Evolutionary conservation across 1,284 basidiomycete genomes (phyloP).

Genomic region (Cutaneotrichosporon spelunceum): DNA sequence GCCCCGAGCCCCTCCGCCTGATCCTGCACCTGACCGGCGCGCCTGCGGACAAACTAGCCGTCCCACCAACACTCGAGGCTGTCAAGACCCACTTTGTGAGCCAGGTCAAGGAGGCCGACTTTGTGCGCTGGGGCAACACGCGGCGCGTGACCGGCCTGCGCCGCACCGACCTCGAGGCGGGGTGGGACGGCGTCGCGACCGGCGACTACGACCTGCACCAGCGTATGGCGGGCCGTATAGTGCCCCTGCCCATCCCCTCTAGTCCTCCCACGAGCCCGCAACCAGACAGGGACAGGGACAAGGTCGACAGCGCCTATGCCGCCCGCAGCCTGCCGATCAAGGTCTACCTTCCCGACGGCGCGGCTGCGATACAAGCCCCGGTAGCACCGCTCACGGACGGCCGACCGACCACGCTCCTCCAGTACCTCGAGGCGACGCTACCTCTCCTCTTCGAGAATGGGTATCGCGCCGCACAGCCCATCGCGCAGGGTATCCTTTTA

Average conservation of each 20-base stretch:
- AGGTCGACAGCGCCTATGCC: constrained; percentile 62
- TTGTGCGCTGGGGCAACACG: constrained; percentile 89
- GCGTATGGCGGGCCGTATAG: constrained; percentile 80
- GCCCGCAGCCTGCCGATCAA: constrained; percentile 83
- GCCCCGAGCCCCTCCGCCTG: constrained; percentile 57
- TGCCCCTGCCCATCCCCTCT: constrained; percentile 59
- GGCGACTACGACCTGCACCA: constrained; percentile 95
- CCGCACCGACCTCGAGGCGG: constrained; percentile 83
- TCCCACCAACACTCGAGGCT: constrained; percentile 70
- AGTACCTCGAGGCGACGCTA: constrained; percentile 49
- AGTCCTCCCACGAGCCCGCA: constrained; percentile 56
- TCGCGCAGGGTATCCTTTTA: constrained; percentile 82
- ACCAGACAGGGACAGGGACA: constrained; percentile 14
- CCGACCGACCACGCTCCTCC: constrained; percentile 52
- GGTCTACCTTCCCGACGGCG: constrained; percentile 79
- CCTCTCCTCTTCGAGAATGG: constrained; percentile 51
- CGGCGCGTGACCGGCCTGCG: constrained; percentile 83
- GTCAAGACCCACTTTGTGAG: constrained; percentile 90
- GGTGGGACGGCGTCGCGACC: constrained; percentile 90
- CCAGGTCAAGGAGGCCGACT: constrained; percentile 90
- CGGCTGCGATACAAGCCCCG: constrained; percentile 83
- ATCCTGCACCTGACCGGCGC: constrained; percentile 72
- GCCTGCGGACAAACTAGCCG: constrained; percentile 75
- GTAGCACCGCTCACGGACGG: constrained; percentile 64
- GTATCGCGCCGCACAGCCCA: constrained; percentile 55